Base-by-base conservation (phyloP, 2,329 filamentous ascomycete genomes). In the Thyridium curvatum region DNA sequence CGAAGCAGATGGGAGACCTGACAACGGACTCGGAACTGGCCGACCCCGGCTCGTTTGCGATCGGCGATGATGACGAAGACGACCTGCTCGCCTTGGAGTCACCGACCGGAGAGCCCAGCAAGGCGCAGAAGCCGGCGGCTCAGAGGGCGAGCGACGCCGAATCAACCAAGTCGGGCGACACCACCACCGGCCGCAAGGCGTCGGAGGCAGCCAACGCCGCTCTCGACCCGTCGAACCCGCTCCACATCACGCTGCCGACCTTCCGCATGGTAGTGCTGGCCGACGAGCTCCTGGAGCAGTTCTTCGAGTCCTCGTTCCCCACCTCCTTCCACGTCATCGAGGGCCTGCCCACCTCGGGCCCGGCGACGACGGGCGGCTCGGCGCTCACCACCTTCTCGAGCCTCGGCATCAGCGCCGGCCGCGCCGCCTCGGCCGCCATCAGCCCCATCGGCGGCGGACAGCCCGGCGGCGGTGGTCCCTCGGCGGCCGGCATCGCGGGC, bases 261-360 rank as follows among this genome's bases (percentile, higher is more conserved):
- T 98, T 98, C 74, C 84, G 93, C 48, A 98, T 98, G 93, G 89
- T 98, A 4, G 86, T 98, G 9, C 78, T 98, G 8, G 93, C 93
- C 32, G 93, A 98, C 55, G 93, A 98, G 60, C 75, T 94, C 1
- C 77, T 98, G 6, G 91, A 98, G 54, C 86, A 94, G 50, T 98
- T 98, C 65, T 98, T 98, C 58, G 93, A 98, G 64, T 86, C 87
- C 1, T 94, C 89, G 31, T 96, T 97, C 65, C 88, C 91, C 0
- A 81, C 86, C 37, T 95, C 89, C 2, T 94, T 98, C 75, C 88
- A 86, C 53, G 81, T 96, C 34, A 82, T 86, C 17, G 85, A 94
- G 12, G 74, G 73, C 18, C 53, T 77, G 3, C 56, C 60, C 8
- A 58, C 41, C 34, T 39, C 58, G 4, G 53, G 62, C 47, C 17